phyloP scores from a whole-genome alignment of 1,284 basidiomycete genomes.

The Hymenochaete sp. region DNA sequence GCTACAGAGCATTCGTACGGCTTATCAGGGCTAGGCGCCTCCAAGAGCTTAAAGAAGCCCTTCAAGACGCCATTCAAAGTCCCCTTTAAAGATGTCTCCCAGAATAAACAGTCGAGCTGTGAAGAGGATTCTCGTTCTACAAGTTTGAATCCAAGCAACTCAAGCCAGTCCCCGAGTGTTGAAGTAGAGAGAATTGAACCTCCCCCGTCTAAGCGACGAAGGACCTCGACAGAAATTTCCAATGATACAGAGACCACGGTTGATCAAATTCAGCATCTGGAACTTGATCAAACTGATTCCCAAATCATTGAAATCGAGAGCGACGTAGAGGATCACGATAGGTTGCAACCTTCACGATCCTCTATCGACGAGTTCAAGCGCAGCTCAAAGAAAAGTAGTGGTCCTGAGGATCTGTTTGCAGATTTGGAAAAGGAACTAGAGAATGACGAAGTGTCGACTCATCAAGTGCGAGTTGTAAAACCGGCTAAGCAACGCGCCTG shows the following conservation, averaged over 20 bases:
- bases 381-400: background rate
- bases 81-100: slow-evolving; percentile 24
- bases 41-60: slow-evolving; percentile 25
- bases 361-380: background rate
- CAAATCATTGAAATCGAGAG: slow-evolving; percentile 2
- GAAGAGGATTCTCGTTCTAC: slow-evolving; percentile 6
- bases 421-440: background rate
- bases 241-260: too few relatives aligned
- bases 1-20: slow-evolving; percentile 15
- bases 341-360: background rate
- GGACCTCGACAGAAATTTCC: too few relatives aligned
- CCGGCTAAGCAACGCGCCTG: too few relatives aligned
- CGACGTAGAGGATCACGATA: background rate
- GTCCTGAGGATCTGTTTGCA: background rate
- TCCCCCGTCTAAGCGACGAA: too few relatives aligned
- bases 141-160: background rate
- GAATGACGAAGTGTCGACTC: background rate
- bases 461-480: background rate
- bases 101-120: slow-evolving; percentile 16
- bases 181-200: too few relatives aligned
- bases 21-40: slow-evolving; percentile 29
- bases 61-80: slow-evolving; percentile 47
- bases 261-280: background rate
- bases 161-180: background rate
- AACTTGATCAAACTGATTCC: background rate